Base-by-base conservation (phyloP, 1,284 basidiomycete genomes). In the Sporisorium graminicola region DNA sequence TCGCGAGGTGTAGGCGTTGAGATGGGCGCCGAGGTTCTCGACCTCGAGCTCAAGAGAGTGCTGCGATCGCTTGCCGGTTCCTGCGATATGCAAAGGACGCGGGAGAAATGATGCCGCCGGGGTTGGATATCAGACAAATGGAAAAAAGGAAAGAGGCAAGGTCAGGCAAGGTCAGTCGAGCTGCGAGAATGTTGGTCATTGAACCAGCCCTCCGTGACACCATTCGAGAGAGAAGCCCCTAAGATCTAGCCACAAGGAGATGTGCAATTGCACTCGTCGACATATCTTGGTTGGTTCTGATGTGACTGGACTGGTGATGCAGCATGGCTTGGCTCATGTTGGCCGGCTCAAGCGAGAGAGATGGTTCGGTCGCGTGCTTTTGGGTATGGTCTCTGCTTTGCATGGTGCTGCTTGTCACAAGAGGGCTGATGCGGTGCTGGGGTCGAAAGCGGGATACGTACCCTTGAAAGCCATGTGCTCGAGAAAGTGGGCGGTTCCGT, bases 1-100 rank as follows among this genome's bases (percentile, higher is more conserved):
- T 78, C 96, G 91, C 47, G 95, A 98, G 20, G 96, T 99, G 89
- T 98, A 99, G 61, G 97, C 96, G 87, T 99, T 98, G 71, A 99
- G 88, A 87, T 98, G 96, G 43, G 96, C 94, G 79, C 97, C 97
- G 72, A 98, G 89, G 88, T 98, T 97, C 88, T 99, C 96, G 52
- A 99, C 96, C 87, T 99, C 95, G 70, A 98, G 90, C 88, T 99
- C 97, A 66, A 99, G 91, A 44, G 91, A 90, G 83, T 94, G 93
- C 87, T 99, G 96, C 51, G 91, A 91, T 76, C 97, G 93, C 81
- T 91, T 91, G 86, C 90, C 90, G 63, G 97, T 99, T 65, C 97
- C 97, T 89, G 57, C n/a, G 47, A n/a, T n/a, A n/a, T n/a, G n/a
- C n/a, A 29, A 3, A 18, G 13, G 16, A 22, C 27, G 47, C 14